Conservation (phyloP, 169 alveolate species). For the Babesia ovis region DNA sequence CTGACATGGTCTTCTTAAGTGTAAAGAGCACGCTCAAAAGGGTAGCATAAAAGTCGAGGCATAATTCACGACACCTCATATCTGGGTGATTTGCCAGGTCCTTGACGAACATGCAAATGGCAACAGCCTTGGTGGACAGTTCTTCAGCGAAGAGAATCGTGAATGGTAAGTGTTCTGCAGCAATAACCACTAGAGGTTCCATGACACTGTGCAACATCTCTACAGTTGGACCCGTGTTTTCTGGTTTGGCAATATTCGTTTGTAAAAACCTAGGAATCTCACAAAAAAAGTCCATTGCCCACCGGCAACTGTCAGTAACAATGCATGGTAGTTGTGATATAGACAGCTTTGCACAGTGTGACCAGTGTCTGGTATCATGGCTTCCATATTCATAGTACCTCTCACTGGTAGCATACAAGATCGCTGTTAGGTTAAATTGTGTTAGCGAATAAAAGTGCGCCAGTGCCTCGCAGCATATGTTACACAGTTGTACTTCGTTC, state of each 20-base stretch:
- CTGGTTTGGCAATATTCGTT: not conserved
- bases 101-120: constrained; percentile 22
- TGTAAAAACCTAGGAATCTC: not conserved
- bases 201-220: not conserved
- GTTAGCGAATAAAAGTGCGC: constrained; percentile 17
- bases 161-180: constrained; percentile 30
- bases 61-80: constrained; percentile 25
- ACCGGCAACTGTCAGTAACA: constrained; percentile 22
- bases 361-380: constrained; percentile 22
- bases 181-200: constrained; percentile 21
- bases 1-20: constrained; percentile 3
- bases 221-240: not conserved
- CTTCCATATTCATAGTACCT: constrained; percentile 1
- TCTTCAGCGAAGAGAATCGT: constrained; percentile 8
- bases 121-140: not conserved
- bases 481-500: not conserved
- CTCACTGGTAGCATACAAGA: constrained; percentile 13
- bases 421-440: constrained; percentile 24
- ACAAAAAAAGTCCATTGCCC: constrained; percentile 31
- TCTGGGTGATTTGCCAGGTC: constrained; percentile 17
- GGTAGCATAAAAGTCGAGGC: constrained; percentile 31
- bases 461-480: constrained; percentile 17
- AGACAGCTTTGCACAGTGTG: not conserved
- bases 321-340: constrained; percentile 20
- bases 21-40: constrained; percentile 18